phyloP scores from a whole-genome alignment of 257 asterid genomes.

The Avicennia marina region DNA sequence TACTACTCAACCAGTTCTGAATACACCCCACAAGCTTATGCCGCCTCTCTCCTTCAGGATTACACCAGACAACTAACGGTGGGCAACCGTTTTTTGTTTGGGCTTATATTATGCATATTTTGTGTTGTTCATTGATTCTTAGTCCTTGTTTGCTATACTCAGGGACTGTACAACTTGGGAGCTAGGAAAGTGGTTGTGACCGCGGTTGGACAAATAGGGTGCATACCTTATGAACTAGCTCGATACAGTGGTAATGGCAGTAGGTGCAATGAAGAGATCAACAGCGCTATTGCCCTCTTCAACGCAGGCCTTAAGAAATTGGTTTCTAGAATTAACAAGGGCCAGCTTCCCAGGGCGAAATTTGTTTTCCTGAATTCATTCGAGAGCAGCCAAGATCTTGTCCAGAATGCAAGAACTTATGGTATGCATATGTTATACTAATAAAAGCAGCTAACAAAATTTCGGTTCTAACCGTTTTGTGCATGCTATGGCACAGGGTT shows the following conservation, averaged over 20 bases:
- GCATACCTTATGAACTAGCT: constrained; percentile 86
- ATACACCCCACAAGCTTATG: constrained; percentile 63
- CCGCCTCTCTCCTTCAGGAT: constrained; percentile 70
- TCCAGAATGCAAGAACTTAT: constrained; percentile 56
- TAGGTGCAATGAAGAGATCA: constrained; percentile 83
- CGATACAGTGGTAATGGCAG: constrained; percentile 59
- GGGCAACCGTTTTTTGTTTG: background rate
- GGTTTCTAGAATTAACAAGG: constrained; percentile 58
- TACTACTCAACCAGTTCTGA: constrained; percentile 53
- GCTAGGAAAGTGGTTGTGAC: constrained; percentile 77
- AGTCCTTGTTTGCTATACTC: background rate
- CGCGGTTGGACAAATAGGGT: constrained; percentile 71
- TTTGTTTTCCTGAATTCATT: constrained; percentile 73
- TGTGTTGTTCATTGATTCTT: background rate
- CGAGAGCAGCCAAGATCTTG: constrained; percentile 53
- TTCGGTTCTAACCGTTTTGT: background rate
- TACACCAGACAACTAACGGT: constrained; percentile 62
- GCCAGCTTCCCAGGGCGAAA: constrained; percentile 59
- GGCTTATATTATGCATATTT: background rate
- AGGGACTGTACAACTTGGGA: constrained; percentile 70
- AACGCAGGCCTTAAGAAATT: constrained; percentile 56
- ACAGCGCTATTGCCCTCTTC: constrained; percentile 62
- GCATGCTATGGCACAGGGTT: constrained; percentile 38
- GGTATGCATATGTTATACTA: constrained; percentile 25
- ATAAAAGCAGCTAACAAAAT: background rate